Percentiles rank a stretch among this genome's conserved stretches.
Evolutionary conservation across 129 eudicot genomes (phyloP).

Genomic region (Chrysanthemum makinoi): DNA sequence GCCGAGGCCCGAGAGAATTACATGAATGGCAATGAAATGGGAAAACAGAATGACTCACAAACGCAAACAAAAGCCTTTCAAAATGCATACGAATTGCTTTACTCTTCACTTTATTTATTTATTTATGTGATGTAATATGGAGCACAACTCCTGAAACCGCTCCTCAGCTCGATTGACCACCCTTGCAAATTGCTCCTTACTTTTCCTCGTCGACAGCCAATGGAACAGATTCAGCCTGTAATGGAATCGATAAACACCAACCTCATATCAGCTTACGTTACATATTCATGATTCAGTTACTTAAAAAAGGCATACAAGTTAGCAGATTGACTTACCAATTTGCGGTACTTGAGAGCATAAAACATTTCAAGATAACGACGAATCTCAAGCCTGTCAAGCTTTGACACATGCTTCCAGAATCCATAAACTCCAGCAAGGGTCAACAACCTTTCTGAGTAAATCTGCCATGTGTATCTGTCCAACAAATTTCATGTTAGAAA

Average conservation of each 20-base stretch:
- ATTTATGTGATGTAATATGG: not conserved
- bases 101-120: constrained; percentile 27
- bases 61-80: constrained; percentile 25
- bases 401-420: constrained; percentile 46
- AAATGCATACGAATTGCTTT: not conserved
- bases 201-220: too few relatives aligned
- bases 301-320: not conserved
- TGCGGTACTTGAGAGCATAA: constrained; percentile 38
- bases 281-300: not conserved
- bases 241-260: constrained; percentile 48
- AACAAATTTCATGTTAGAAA: not conserved
- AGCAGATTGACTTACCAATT: constrained; percentile 22
- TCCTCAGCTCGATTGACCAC: too few relatives aligned
- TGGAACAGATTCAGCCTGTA: constrained; percentile 5
- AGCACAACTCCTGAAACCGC: constrained; percentile 1
- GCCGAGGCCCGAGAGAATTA: too few relatives aligned
- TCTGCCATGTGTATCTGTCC: constrained; percentile 49
- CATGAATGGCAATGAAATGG: not conserved
- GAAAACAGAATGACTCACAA: constrained; percentile 1
- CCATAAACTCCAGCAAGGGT: constrained; percentile 50
- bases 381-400: constrained; percentile 39
- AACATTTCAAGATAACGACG: constrained; percentile 54
- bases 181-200: too few relatives aligned
- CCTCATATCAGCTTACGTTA: not conserved
- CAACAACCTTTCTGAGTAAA: constrained; percentile 41